Base-by-base conservation (phyloP, 176 grass and related monocot species). In the Microstegium vimineum region DNA sequence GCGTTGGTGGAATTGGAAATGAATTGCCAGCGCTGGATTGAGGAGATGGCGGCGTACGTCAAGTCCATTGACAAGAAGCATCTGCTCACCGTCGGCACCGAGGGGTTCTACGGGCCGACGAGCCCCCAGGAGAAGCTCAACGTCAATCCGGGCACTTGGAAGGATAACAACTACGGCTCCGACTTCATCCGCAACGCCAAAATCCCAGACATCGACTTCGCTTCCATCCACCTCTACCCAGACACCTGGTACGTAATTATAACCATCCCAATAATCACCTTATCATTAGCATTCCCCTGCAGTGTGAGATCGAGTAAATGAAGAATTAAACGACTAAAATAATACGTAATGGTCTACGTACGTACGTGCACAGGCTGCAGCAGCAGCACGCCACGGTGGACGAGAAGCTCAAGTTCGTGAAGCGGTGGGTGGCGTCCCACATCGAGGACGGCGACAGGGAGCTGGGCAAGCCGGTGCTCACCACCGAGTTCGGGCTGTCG, bases 111-210 rank as follows among this genome's bases (percentile, higher is more conserved):
- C 34, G 93, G 96, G 33, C 87, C 86, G 22, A 87, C 76, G 60
- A 91, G 87, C 22, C 57, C 91, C 0, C 40, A 74, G 11, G 70
- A 82, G 20, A 99, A 94, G 80, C 59, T 89, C 8, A 66, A 34
- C n/a, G 45, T 95, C 61, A 99, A 99, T 43, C 96, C 96, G 4
- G 96, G 92, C 12, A 31, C 70, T 20, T 99, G 96, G 93, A 83
- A 73, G 42, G 69, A 85, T 51, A 75, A 83, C 75, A 95, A 83
- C 25, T 89, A 94, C 35, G 96, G 96, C 18, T 73, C 88, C 5
- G 96, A 99, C 77, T 99, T 99, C 89, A 85, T 94, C 33, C 84
- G 90, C 47, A 99, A 99, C 89, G 85, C 86, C 80, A 94, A 90
- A 33, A 82, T 83, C 56, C 71, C 89, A 0, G 70, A 90, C 62